Base-by-base conservation (phyloP, 139 green algal genomes). In the Coelastrella sp. region DNA sequence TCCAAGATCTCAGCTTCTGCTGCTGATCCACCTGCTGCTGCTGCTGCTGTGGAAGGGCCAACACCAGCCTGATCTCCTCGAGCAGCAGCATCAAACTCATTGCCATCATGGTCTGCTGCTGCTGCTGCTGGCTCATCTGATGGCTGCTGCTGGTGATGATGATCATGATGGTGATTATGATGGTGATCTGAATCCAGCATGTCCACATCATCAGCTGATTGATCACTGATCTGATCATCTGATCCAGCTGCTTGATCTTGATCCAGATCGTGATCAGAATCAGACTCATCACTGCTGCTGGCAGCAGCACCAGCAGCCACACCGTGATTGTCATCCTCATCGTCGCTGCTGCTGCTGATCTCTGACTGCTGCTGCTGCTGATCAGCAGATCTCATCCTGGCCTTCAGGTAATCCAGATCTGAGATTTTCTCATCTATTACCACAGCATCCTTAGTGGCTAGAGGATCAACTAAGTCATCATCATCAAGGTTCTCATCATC, bases 401-500 rank as follows among this genome's bases (percentile, higher is more conserved):
- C 94, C 17, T 87, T 90, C 35, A 99, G 84, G 82, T 99, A 99
- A 8, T 99, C 97, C 84, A 99, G 75, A 60, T 99, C 96, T 57
- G 95, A 98, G 60, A 99, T 87, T 0, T 70, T 94, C 15, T 94
- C 94, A 19, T 94, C 89, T 35, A 93, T 70, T 22, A 95, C 88
- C 27, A 90, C 76, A 22, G 73, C 56, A 57, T 89, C 75, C 58
- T 86, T 88, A 0, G 35, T 49, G 70, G 8, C 83, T 8, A 87
- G 76, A 8, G 11, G 22, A 24, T 78, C 92, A 6, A 15, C 63
- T 65, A 87, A 87, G 22, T 81, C 88, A 11, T 93, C 91, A 24
- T 91, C 91, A 25, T 89, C 70, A 0, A 19, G 6, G 12, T 91
- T 79, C 4, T 68, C 78, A 20, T 74, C 79, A 22, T 73, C 63